Conservation (phyloP, 1,284 basidiomycete genomes). For the Fomes fomentarius region DNA sequence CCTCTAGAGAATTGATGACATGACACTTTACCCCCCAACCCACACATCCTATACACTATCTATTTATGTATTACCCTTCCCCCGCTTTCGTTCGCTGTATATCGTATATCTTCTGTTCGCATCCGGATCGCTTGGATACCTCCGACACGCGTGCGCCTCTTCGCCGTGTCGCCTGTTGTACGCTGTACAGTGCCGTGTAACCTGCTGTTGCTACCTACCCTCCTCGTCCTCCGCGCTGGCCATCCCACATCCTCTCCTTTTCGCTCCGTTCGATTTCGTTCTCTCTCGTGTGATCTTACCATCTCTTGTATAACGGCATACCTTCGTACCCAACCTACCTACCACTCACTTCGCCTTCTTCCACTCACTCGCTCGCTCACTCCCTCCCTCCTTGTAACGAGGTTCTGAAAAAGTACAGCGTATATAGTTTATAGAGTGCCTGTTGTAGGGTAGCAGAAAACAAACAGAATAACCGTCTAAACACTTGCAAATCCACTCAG, state of each 20-base stretch:
- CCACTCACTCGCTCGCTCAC: not conserved
- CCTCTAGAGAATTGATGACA: constrained; percentile 13
- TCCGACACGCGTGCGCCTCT: not conserved
- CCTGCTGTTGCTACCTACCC: not conserved
- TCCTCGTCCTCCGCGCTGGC: not conserved
- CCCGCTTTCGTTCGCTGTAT: constrained; percentile 4
- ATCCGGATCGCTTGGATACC: not conserved
- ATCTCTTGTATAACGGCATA: not conserved
- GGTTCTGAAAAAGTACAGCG: constrained; percentile 20
- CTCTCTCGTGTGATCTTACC: not conserved
- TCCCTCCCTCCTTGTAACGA: not conserved
- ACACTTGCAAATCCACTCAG: not conserved
- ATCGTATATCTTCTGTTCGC: not conserved
- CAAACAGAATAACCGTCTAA: not conserved
- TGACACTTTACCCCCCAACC: constrained; percentile 24
- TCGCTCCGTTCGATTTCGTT: not conserved
- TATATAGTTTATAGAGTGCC: constrained; percentile 23
- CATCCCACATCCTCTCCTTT: not conserved
- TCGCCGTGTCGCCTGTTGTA: constrained; percentile 1
- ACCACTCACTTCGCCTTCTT: not conserved
- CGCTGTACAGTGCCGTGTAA: not conserved
- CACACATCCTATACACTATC: constrained; percentile 9
- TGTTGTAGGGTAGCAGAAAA: constrained; percentile 18
- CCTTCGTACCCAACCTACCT: not conserved
- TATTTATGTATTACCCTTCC: too few species aligned